Base-by-base conservation (phyloP, 2,329 filamentous ascomycete genomes). In the Simplicillium sp. region DNA sequence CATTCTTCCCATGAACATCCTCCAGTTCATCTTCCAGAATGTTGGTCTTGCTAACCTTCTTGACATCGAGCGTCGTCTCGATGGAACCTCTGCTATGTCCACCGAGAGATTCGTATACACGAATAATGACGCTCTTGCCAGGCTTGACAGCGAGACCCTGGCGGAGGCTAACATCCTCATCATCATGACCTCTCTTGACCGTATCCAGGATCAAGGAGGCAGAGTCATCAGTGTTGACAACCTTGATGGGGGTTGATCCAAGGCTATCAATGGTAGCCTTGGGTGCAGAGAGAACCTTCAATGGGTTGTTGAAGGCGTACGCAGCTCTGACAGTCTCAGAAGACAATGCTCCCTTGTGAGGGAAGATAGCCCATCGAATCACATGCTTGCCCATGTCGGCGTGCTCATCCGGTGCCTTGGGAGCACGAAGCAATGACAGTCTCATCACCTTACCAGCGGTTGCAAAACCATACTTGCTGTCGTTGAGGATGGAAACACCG, bases 381-480 rank as follows among this genome's bases (percentile, higher is more conserved):
- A 73, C 73, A 60, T 97, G 90, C 34, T 71, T 74, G 40, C 87
- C 90, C 88, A 97, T 96, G 58, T 97, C 90, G 33, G 90, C 90
- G 54, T 95, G 82, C 6, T 80, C 88, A 59, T 97, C 90, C 1
- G 90, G 90, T 0, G 90, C 89, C 59, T 97, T 97, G 16, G 90
- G 85, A 6, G 88, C 81, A 33, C 90, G 81, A 14, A 96, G 74
- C 15, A 97, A 73, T 12, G 83, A 89, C 9, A 97, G 70, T 4
- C 90, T 80, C 90, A 97, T 97, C 41, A 88, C 61, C 56, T 84
- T 92, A 34, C 90, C 90, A 36, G 76, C 79, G 12, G 88, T 94
- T 16, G 90, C 90, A 57, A 97, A 97, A 14, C 90, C 90, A 57
- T 95, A 97, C 61, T 96, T 96, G 66, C 81, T 87, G 61, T 97